phyloP scores from a whole-genome alignment of 768 basidiomycete genomes.

The Ramaria rubella region DNA sequence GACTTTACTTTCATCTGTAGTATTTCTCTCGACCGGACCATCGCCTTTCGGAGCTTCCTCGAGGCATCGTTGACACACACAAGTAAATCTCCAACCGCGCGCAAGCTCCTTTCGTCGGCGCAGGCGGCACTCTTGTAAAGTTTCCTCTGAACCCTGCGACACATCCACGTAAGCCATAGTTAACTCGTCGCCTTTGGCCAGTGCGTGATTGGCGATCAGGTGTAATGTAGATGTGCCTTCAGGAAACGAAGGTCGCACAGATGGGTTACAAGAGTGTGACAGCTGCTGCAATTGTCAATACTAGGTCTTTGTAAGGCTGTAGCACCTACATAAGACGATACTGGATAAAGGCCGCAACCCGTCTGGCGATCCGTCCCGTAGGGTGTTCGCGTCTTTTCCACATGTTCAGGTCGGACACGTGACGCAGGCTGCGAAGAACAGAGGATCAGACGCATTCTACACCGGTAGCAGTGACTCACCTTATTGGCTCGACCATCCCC shows the following conservation, averaged over 20 bases:
- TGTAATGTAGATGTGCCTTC: constrained; percentile 62
- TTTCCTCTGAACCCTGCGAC: constrained; percentile 47
- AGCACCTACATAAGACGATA: constrained; percentile 61
- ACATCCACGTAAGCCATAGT: constrained; percentile 74
- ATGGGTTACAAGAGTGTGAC: constrained; percentile 68
- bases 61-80: constrained; percentile 58
- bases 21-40: neutral
- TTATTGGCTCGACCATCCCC: constrained; percentile 62
- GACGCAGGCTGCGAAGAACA: constrained; percentile 43
- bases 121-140: constrained; percentile 46
- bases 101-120: constrained; percentile 68
- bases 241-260: constrained; percentile 56
- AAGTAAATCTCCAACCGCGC: constrained; percentile 78
- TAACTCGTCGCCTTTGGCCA: constrained; percentile 72
- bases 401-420: constrained; percentile 54
- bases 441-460: too few species aligned
- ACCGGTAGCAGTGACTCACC: constrained; percentile 37
- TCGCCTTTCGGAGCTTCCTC: constrained; percentile 39
- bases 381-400: constrained; percentile 71
- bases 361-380: constrained; percentile 69
- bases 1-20: constrained; percentile 2
- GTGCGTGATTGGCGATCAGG: constrained; percentile 56
- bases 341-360: constrained; percentile 66
- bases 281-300: constrained; percentile 31
- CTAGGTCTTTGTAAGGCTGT: neutral